Evolutionary conservation across 805 yeast genomes (phyloP), one percentile per base, ranked within the genome.

Genomic region (Metschnikowia corniflorae): DNA sequence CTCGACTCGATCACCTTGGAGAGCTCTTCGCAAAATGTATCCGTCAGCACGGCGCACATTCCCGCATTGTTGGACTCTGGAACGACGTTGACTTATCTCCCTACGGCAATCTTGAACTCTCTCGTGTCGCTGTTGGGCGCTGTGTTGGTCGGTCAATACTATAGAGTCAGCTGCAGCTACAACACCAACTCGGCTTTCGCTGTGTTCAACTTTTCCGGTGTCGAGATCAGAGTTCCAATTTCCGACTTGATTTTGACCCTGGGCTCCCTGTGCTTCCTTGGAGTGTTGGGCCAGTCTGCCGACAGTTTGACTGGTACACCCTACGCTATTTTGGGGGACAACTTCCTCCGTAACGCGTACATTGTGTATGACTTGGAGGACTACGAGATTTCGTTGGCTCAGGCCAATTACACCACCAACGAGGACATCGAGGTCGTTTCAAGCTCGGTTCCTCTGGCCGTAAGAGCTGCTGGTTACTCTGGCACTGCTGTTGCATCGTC

Each of bases 351-450:
- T 36, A 70, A 74, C 39, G 80, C 81, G 2, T 82, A 80, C 55
- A 68, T 78, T 18, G 86, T 80, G 12, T 80, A 73, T 56, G 82
- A 83, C 55, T 59, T 80, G 34, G 85, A 78, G 21, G 72, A 72
- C 50, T 60, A 58, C 31, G 68, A 75, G 49, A 63, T 82, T 25
- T 77, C 84, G 3, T 47, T 82, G 52, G 85, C 79, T 16, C 75
- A 71, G 34, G 46, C 39, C 27, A 46, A 47, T 15, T 50, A 48
- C 42, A 37, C 58, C 6, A 44, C 41, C 16, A 55, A 52, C 10
- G 63, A 62, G 39, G 57, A 75, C 38, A 67, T 78, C 29, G 77
- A 76, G 35, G 64, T 58, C 7, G 70, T 80, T 26, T 42, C 60
- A 4, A 43, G 65, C 9, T 30, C 60, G 8, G 70, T 79, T 29